These are phyloP conservation scores for Blastobotrys malaysiensis DNA, from an alignment of 1,139 yeast genomes.

Conservation along the genomic window DNA sequence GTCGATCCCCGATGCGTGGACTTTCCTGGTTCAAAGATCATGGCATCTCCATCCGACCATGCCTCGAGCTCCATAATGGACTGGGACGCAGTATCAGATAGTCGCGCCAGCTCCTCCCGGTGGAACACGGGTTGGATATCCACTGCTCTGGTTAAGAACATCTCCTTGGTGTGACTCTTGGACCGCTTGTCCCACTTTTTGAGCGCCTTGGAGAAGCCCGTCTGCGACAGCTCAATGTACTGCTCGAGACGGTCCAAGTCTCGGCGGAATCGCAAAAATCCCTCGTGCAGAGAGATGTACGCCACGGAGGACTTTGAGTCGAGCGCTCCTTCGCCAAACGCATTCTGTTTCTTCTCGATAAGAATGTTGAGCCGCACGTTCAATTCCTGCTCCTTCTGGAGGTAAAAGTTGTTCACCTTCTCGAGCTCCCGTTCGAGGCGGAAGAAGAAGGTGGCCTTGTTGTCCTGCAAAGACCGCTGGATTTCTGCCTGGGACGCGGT, in stretches of 20 bases:
- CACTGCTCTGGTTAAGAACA: constrained; percentile 86
- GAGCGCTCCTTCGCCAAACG: constrained; percentile 41
- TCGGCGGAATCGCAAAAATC: constrained; percentile 81
- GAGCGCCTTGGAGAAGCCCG: constrained; percentile 90
- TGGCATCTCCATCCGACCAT: constrained; percentile 67
- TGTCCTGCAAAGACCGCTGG: constrained; percentile 71
- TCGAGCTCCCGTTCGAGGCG: constrained; percentile 89
- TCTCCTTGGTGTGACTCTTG: constrained; percentile 87
- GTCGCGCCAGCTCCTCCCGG: constrained; percentile 74
- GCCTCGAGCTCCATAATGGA: constrained; percentile 81
- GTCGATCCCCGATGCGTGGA: constrained; percentile 3
- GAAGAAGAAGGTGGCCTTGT: constrained; percentile 90
- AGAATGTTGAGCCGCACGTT: constrained; percentile 73
- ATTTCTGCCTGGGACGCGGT: constrained; percentile 28
- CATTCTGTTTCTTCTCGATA: constrained; percentile 63
- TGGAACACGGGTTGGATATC: constrained; percentile 96
- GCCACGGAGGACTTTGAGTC: constrained; percentile 47
- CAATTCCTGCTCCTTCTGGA: constrained; percentile 81
- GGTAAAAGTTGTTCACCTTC: constrained; percentile 82
- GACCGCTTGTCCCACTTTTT: constrained; percentile 98
- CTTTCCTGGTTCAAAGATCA: constrained; percentile 28
- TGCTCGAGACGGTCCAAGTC: constrained; percentile 86
- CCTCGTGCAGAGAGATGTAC: constrained; percentile 69
- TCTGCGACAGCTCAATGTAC: constrained; percentile 87
- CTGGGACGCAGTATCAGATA: constrained; percentile 76